Evolutionary conservation across 2,329 filamentous ascomycete genomes (phyloP), one percentile per base, ranked within the genome.

Genomic region (Aspergillus hiratsukae): DNA sequence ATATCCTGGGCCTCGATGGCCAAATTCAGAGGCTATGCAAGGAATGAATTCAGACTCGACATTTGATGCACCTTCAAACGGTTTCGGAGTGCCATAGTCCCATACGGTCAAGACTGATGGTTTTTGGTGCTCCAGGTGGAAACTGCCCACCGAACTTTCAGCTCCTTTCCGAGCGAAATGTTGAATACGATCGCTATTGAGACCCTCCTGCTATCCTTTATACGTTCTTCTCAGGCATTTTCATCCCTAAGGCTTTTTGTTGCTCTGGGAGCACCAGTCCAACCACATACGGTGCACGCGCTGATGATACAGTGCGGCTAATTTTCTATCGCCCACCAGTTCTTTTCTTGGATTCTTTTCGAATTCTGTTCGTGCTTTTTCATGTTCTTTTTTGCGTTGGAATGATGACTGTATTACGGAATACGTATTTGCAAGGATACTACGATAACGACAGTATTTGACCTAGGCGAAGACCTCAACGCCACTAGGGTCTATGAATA

Each of bases 1-100:
- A 67, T 79, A 3, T 62, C 60, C 4, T 17, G 53, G 1, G n/a
- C 52, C 3, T 70, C 72, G 6, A 64, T 73, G 54, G 28, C 57
- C 1, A 60, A 48, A 21, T 67, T 72, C 37, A 17, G 25, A 3
- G 49, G 31, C 1, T 68, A 69, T 54, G 62, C 60, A 3, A 60
- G 54, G 23, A 31, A 43, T 5, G 60, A 62, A 52, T 31, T 58
- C 3, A 48, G 19, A 27, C 8, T 28, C 11, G 9, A 19, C 19
- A 17, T 54, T 37, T 25, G 17, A 23, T 31, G 4, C 4, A 21
- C 8, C n/a, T 28, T 23, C 11, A 10, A 28, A 2, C 14, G 14
- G 3, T 8, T 23, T 46, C 41, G 17, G 48, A 35, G 23, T 19
- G 4, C 31, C 14, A 35, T 17, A 35, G 5, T 14, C 11, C 4